A percentile compares a stretch with the other conserved stretches of the same genome.
Conservation (phyloP, 164 flowering plant genomes). For the Annona squamosa region DNA sequence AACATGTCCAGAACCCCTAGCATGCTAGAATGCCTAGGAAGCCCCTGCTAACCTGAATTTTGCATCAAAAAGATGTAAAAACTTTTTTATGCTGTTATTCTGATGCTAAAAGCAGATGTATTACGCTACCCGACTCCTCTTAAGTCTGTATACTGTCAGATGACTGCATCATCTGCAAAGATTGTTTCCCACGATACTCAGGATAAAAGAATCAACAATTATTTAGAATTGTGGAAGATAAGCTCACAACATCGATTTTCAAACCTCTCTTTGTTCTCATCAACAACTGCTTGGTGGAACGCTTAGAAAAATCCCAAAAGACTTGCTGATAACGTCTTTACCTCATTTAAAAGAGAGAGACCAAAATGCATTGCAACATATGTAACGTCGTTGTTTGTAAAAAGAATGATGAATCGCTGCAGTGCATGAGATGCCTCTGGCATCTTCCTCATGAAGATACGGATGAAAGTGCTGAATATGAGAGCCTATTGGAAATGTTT, state of each 20-base stretch:
- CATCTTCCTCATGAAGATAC: conserved; percentile 24
- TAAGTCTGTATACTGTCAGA: conserved; percentile 50
- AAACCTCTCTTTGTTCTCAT: conserved; percentile 35
- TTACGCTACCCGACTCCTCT: conserved; percentile 23
- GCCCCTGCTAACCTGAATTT: neutral
- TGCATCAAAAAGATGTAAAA: no score
- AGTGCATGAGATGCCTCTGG: conserved; percentile 46
- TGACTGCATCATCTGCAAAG: conserved; percentile 12
- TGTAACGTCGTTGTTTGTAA: conserved; percentile 20
- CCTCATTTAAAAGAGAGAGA: conserved; percentile 32
- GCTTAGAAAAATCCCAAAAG: conserved; percentile 36
- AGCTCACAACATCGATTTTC: conserved; percentile 27
- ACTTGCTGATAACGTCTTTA: conserved; percentile 24
- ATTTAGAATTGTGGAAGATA: conserved; percentile 24
- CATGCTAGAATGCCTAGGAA: neutral
- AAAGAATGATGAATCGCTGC: conserved; percentile 40
- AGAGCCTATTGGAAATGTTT: conserved; percentile 13
- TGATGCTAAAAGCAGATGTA: neutral
- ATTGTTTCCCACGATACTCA: conserved; percentile 9
- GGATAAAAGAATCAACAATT: conserved; percentile 8
- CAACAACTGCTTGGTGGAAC: conserved; percentile 38
- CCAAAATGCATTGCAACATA: conserved; percentile 8
- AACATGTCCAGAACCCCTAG: neutral
- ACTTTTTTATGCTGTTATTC: no score
- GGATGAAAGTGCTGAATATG: conserved; percentile 10